Evolutionary conservation across 2,329 filamentous ascomycete genomes (phyloP), one percentile per base, ranked within the genome.

Genomic region (Penicillium oxalicum): DNA sequence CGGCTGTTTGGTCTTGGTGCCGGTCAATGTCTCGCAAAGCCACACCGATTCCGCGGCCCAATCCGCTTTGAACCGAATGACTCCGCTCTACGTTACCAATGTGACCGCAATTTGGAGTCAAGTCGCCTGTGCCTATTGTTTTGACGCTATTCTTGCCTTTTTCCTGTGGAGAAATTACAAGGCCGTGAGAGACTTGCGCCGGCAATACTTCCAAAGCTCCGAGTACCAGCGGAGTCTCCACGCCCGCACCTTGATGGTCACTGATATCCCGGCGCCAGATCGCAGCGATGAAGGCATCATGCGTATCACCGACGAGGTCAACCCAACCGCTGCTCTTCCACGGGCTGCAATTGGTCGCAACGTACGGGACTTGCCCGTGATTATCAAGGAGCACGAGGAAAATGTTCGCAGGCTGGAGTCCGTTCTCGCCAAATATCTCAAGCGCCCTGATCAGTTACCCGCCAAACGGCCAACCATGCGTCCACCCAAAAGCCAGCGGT

Each of bases 111-210:
- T 80, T 37, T 85, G 82, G 82, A 76, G 76, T 38, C 79, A 82
- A 57, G 78, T 84, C 4, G 67, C 75, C 3, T 70, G 77, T 44
- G 77, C 80, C 4, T 85, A 79, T 73, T 53, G 83, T 0, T 87
- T 90, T 64, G 84, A 91, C 65, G 65, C 84, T n/a, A 78, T 89
- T 18, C 77, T 96, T 11, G 83, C 81, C 49, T 84, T 78, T 46
- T 95, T 94, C 58, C 72, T 98, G 27, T 98, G 90, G 90, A 85
- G 79, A 74, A 97, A 95, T 62, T 97, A 97, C 68, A 78, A 79
- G 29, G 84, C 82, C 41, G 78, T 98, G 18, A 70, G 83, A 12
- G 72, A 74, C 32, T 70, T 98, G 55, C 81, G 91, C 53, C 81
- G 88, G 50, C 73, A 80, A 37, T 96, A 94, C 62, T 91, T 95